Evolutionary conservation across 768 basidiomycete genomes (phyloP).

Genomic region (Crassisporium funariophilum): DNA sequence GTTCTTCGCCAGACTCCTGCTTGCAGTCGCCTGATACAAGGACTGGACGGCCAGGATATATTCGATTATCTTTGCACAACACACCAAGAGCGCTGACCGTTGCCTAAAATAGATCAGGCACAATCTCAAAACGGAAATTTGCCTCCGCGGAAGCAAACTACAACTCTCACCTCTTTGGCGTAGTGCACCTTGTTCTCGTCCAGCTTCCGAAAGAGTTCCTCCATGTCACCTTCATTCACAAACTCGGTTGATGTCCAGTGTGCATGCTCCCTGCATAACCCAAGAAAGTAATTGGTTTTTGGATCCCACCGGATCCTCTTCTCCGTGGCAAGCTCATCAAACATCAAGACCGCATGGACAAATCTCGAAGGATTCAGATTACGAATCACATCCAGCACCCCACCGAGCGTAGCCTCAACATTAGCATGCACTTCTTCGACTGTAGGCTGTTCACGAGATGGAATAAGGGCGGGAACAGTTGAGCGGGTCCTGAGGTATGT

Average conservation of each 20-base stretch:
- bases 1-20: no score
- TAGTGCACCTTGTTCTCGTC: no score
- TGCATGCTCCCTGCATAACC: conserved; percentile 25
- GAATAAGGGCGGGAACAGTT: neutral
- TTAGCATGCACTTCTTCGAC: conserved; percentile 3
- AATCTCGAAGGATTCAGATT: neutral
- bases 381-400: neutral
- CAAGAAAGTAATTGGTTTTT: conserved; percentile 23
- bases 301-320: conserved; percentile 21
- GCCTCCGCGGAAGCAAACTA: no score
- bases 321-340: conserved; percentile 28
- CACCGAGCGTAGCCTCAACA: conserved; percentile 3
- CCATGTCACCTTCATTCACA: no score
- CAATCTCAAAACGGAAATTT: no score
- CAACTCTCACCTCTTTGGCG: no score
- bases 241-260: conserved; percentile 15
- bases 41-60: no score
- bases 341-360: conserved; percentile 25
- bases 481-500: conserved; percentile 1
- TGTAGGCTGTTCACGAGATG: conserved; percentile 4
- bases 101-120: no score
- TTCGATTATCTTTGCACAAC: no score
- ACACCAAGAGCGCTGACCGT: no score
- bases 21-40: no score
- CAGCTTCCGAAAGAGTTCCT: no score